Evolutionary conservation across 2,329 filamentous ascomycete species (phyloP).

Genomic region (Trichophyton schoenleinii): DNA sequence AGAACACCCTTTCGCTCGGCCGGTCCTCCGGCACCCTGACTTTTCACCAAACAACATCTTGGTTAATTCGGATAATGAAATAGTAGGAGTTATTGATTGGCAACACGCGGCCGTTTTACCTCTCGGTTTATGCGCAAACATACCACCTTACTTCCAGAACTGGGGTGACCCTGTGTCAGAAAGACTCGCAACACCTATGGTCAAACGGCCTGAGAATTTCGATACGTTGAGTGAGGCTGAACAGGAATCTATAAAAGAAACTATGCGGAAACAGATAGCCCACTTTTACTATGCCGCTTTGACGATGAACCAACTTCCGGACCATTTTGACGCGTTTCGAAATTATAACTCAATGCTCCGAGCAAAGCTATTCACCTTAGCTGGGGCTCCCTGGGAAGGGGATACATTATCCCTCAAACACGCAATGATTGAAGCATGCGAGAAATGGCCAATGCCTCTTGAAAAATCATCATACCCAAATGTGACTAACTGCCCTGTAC

Average conservation of each 20-base stretch:
- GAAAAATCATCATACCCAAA: not conserved
- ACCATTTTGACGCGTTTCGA: conserved; percentile 18
- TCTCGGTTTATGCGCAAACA: conserved; percentile 17
- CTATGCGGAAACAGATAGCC: conserved; percentile 14
- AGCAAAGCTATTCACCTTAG: conserved; percentile 6
- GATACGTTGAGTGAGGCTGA: conserved; percentile 13
- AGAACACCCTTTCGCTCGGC: conserved; percentile 6
- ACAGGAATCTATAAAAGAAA: conserved; percentile 16
- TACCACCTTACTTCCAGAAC: conserved; percentile 25
- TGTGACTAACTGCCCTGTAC: conserved; percentile 15
- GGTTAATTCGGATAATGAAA: conserved; percentile 6
- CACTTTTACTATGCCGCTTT: conserved; percentile 20
- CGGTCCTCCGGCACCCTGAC: conserved; percentile 16
- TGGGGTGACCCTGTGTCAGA: conserved; percentile 22
- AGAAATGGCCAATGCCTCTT: conserved; percentile 16
- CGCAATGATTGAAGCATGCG: conserved; percentile 15
- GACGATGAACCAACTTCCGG: conserved; percentile 16
- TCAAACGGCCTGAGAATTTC: conserved; percentile 18
- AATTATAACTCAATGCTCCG: conserved; percentile 15
- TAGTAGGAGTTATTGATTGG: conserved; percentile 12
- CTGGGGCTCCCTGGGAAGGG: conserved; percentile 20
- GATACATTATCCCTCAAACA: conserved; percentile 18
- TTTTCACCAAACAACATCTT: conserved; percentile 12
- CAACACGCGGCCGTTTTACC: conserved; percentile 10
- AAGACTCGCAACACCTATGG: conserved; percentile 14